A percentile compares a stretch with the other conserved stretches of the same genome.
These are phyloP conservation scores for Tylopilus cervinicoccineus DNA, from an alignment of 768 basidiomycete species.

Conservation along the genomic window DNA sequence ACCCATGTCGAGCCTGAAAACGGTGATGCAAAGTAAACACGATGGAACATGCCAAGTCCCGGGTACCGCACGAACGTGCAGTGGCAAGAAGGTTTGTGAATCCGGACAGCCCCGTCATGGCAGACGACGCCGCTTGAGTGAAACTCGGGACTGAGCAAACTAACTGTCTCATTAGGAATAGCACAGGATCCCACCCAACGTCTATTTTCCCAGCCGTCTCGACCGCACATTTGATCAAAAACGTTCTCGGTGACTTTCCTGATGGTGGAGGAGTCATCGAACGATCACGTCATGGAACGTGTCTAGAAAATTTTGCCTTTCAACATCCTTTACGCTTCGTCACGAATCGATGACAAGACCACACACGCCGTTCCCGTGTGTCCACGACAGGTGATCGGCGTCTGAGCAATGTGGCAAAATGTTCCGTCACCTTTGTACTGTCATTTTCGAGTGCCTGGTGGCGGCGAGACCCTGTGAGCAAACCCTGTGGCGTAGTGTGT, in stretches of 20 bases:
- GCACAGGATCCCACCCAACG: constrained; percentile 1
- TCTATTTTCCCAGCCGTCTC: background rate
- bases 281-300: background rate
- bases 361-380: constrained; percentile 1
- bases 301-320: background rate
- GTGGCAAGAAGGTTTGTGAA: background rate
- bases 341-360: constrained; percentile 1
- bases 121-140: constrained; percentile 1
- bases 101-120: constrained; percentile 1
- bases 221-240: background rate
- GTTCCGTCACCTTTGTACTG: constrained; percentile 15
- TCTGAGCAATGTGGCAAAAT: constrained; percentile 1
- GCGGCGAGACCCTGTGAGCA: constrained; percentile 9
- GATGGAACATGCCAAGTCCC: background rate
- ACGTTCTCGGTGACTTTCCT: background rate
- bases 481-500: constrained; percentile 25
- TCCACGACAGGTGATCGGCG: constrained; percentile 12
- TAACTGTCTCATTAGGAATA: background rate
- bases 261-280: background rate
- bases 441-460: constrained; percentile 16
- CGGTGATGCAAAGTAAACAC: constrained; percentile 4
- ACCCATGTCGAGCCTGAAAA: background rate
- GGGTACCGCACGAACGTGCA: background rate
- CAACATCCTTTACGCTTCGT: constrained; percentile 1
- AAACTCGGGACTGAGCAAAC: background rate